Conservation (phyloP, 192 early-diverging fungal genomes). For the Ramicandelaber brevisporus region DNA sequence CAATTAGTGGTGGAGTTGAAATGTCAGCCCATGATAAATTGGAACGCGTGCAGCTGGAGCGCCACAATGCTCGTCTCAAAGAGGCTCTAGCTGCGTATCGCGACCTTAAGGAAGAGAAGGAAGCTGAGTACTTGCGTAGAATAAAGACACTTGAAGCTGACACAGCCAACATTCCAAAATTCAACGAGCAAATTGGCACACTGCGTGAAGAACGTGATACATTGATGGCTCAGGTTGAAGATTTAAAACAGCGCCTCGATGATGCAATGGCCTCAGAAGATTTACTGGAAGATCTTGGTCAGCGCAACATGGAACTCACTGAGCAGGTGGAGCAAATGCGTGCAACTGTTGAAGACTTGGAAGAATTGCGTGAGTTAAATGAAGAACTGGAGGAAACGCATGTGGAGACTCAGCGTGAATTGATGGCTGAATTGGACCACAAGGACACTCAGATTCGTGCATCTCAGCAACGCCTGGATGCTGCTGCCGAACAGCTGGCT, state of each 20-base stretch:
- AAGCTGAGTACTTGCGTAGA: conserved; percentile 29
- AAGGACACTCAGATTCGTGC: conserved; percentile 43
- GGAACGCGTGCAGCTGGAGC: conserved; percentile 37
- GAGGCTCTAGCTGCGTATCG: conserved; percentile 66
- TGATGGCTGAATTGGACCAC: conserved; percentile 49
- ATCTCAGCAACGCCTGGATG: conserved; percentile 23
- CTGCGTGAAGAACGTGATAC: conserved; percentile 23
- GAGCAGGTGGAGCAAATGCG: conserved; percentile 52
- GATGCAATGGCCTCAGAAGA: conserved; percentile 60
- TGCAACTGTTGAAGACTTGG: conserved; percentile 55
- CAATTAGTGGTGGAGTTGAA: background rate
- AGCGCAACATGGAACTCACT: conserved; percentile 55
- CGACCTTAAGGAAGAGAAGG: conserved; percentile 45
- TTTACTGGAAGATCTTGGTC: conserved; percentile 54
- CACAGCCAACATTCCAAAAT: conserved; percentile 21
- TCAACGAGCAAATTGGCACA: conserved; percentile 14
- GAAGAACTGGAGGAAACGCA: conserved; percentile 89
- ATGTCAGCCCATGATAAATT: conserved; percentile 6
- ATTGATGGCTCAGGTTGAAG: conserved; percentile 56
- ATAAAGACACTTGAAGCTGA: conserved; percentile 53
- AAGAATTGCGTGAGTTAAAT: conserved; percentile 67
- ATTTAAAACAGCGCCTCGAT: conserved; percentile 57
- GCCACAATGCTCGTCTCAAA: conserved; percentile 69
- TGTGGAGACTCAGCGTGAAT: conserved; percentile 60
- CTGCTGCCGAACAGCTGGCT: conserved; percentile 49